Base-by-base conservation (phyloP, 805 yeast genomes). In the Candida quercuum region DNA sequence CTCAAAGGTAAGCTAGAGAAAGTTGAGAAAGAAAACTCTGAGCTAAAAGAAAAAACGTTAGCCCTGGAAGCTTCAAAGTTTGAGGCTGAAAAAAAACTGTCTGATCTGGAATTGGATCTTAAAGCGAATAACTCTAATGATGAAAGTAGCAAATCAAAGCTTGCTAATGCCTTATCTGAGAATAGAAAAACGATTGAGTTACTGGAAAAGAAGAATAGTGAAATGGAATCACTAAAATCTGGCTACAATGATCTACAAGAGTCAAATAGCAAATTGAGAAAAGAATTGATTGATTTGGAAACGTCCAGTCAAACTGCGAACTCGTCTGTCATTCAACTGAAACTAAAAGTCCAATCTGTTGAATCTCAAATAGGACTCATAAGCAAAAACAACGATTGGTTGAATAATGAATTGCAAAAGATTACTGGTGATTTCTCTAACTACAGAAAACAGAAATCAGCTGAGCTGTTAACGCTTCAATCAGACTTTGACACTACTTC, bases 361-460 rank as follows among this genome's bases (percentile, higher is more conserved):
- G 57, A 57, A 24, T 72, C 65, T 37, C 77, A 74, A 36, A 37
- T 71, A 6, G 65, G 62, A 18, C 54, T 63, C n/a, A 46, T 67
- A 14, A 59, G 65, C 15, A 56, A 60, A 26, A 62, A 59, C 36
- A 73, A 66, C 40, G 65, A 61, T 14, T 59, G 69, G 57, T 49
- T 73, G 3, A 67, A 74, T 28, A 42, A 57, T 4, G 66, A 68
- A 39, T 49, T 73, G 14, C 51, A 56, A 14, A 40, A 56, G 5
- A 56, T 60, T 28, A 43, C 56, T 15, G 46, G 54, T 25, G 66
- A 65, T 27, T 57, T 63, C 35, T 28, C 51, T 3, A 40, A 39
- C 9, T 60, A 52, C 32, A 51, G 60, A 43, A 49, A 40, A 28
- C 52, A 51, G 31, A 47, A 50, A 28, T 45, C 57, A 3, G 12